phyloP scores from a whole-genome alignment of 2,329 filamentous ascomycete species.

The Paracoccidioides lutzii region DNA sequence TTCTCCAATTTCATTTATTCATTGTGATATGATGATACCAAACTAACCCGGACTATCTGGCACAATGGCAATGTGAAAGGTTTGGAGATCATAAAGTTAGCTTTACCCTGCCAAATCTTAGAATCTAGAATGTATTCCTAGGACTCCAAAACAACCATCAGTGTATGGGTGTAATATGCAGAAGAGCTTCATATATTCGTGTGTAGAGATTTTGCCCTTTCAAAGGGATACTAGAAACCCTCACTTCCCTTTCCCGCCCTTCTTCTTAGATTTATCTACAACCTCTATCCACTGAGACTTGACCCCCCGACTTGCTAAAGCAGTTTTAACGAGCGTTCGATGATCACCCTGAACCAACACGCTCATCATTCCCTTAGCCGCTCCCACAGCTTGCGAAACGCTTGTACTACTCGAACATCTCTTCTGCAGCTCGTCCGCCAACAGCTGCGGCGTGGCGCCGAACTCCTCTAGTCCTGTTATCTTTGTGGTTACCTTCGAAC shows the following conservation, averaged over 20 bases:
- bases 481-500: slow-evolving; percentile 54
- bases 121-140: no score
- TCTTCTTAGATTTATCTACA: slow-evolving; percentile 56
- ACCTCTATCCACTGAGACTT: slow-evolving; percentile 48
- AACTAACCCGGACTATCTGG: no score
- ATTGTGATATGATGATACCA: no score
- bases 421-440: slow-evolving; percentile 55
- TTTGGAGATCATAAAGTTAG: no score
- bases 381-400: slow-evolving; percentile 48
- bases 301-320: slow-evolving; percentile 47
- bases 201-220: neutral
- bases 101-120: no score
- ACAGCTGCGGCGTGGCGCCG: slow-evolving; percentile 44
- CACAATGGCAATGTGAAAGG: no score
- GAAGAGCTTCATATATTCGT: no score
- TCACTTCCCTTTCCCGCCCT: slow-evolving; percentile 35
- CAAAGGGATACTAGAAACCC: neutral
- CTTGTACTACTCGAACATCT: slow-evolving; percentile 56
- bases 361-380: slow-evolving; percentile 52
- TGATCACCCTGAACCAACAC: slow-evolving; percentile 57
- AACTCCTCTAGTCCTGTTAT: slow-evolving; percentile 50
- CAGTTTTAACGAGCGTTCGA: slow-evolving; percentile 46
- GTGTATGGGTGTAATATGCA: no score
- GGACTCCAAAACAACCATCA: no score
- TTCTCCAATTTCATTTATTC: no score